Conservation (phyloP, 441 rosid genomes). For the Erodium trifolium region DNA sequence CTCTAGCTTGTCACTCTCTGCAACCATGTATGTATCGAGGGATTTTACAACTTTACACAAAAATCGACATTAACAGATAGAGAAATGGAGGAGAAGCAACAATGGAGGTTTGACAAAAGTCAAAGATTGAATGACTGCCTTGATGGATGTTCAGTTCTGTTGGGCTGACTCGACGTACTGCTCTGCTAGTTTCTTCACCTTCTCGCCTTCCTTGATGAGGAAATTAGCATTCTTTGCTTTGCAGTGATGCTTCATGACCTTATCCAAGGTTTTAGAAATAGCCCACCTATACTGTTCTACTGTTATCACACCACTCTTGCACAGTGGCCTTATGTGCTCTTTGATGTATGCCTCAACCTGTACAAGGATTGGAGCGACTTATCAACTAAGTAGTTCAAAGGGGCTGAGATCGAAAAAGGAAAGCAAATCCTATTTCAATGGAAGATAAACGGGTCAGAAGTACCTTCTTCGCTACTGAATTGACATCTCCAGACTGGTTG, state of each 20-base stretch:
- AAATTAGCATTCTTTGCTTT: constrained; percentile 81
- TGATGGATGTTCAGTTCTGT: constrained; percentile 28
- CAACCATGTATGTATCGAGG: not conserved
- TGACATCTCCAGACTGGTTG: constrained; percentile 25
- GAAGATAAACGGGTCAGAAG: not conserved
- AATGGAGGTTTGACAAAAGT: not conserved
- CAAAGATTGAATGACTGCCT: not conserved
- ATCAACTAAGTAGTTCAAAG: not conserved
- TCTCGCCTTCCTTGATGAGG: constrained; percentile 93
- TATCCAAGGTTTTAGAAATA: constrained; percentile 74
- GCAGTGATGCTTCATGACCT: constrained; percentile 85
- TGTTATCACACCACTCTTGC: constrained; percentile 80
- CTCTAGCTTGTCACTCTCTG: not conserved
- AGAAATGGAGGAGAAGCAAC: no score
- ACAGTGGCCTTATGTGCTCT: constrained; percentile 92
- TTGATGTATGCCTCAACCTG: constrained; percentile 95
- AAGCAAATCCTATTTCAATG: constrained; percentile 2
- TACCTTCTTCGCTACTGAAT: constrained; percentile 67
- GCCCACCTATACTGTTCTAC: constrained; percentile 89
- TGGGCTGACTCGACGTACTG: constrained; percentile 78
- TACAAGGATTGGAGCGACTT: constrained; percentile 6
- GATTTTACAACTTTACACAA: not conserved
- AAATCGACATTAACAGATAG: not conserved
- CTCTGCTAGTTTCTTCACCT: constrained; percentile 94
- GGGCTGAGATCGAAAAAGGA: constrained; percentile 1